Conservation (phyloP, 495 filamentous ascomycete genomes). For the Aspergillus saccharolyticus region DNA sequence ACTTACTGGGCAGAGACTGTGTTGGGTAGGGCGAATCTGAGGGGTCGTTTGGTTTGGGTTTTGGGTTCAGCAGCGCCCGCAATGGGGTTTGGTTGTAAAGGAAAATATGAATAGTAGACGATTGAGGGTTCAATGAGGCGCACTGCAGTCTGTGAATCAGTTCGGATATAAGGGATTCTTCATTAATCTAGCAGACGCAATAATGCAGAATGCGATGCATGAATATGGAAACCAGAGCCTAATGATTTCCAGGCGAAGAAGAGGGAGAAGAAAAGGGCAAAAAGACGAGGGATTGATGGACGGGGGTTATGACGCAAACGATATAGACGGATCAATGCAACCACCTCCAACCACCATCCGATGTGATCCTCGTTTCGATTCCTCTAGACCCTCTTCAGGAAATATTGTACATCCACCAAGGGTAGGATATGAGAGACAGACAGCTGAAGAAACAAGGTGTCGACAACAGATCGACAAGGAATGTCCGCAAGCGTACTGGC, state of each 20-base stretch:
- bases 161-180: background rate
- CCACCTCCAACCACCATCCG: background rate
- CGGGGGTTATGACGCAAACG: constrained; percentile 20
- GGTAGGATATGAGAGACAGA: background rate
- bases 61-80: constrained; percentile 3
- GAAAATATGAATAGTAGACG: background rate
- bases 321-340: constrained; percentile 13
- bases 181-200: background rate
- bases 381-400: background rate
- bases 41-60: constrained; percentile 6
- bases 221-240: background rate
- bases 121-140: background rate
- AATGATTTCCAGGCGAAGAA: background rate
- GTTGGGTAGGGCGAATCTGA: constrained; percentile 16
- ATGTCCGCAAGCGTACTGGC: constrained; percentile 13
- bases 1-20: background rate
- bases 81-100: background rate
- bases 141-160: background rate
- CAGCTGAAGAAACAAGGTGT: background rate
- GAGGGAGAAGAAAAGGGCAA: background rate
- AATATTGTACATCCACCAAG: background rate
- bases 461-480: constrained; percentile 11
- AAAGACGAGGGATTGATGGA: constrained; percentile 3
- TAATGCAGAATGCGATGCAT: background rate
- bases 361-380: constrained; percentile 1